These are phyloP conservation scores for Geotrichum europaeum DNA, from an alignment of 1,139 yeast species.

Conservation along the genomic window DNA sequence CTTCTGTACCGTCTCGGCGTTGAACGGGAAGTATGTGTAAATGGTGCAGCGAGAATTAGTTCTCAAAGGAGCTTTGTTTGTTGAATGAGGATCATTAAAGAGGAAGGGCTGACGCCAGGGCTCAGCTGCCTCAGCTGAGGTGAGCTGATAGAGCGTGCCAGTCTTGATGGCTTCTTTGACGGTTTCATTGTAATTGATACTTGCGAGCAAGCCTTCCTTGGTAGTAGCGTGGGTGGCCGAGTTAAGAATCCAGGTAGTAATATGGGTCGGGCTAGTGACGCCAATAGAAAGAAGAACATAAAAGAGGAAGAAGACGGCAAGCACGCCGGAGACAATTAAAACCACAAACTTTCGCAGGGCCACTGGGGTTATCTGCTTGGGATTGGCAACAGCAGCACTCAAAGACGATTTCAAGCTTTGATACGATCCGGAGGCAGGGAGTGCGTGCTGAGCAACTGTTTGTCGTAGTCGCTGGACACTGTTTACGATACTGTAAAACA, in stretches of 20 bases:
- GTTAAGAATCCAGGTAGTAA: not conserved
- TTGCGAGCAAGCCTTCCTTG: constrained; percentile 2
- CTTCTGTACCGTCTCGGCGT: not conserved
- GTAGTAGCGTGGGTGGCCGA: not conserved
- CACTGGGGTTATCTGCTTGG: not conserved
- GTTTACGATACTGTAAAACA: not conserved
- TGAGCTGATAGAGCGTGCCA: constrained; percentile 21
- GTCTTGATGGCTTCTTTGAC: constrained; percentile 3
- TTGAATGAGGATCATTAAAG: constrained; percentile 12
- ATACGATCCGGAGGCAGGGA: not conserved
- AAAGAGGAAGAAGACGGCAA: constrained; percentile 6
- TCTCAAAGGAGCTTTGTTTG: constrained; percentile 17
- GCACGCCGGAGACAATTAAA: not conserved
- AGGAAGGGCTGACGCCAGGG: constrained; percentile 21
- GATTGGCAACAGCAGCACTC: not conserved
- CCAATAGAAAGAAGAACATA: not conserved
- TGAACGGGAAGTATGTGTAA: constrained; percentile 26
- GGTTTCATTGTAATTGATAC: constrained; percentile 9
- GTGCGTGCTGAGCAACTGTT: not conserved
- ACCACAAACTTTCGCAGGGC: not conserved
- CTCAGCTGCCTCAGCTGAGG: constrained; percentile 4
- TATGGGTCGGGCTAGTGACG: not conserved
- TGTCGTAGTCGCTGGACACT: not conserved
- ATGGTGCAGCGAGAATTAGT: constrained; percentile 21
- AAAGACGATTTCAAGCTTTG: not conserved